These are phyloP conservation scores for Yamadazyma dendronema DNA, from an alignment of 1,139 yeast species.

Conservation along the genomic window DNA sequence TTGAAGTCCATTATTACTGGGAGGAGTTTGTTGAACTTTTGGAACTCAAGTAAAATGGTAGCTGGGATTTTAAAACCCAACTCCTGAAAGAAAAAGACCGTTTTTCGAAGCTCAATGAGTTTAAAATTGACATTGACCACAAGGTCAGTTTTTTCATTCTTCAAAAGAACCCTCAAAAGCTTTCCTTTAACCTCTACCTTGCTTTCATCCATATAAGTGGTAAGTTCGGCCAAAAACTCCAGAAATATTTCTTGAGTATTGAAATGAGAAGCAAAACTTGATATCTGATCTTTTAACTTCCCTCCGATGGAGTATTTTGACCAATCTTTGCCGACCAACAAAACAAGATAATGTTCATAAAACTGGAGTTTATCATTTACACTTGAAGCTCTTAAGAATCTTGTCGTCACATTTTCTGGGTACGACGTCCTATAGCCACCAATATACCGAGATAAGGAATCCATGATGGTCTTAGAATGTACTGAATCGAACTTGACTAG, in stretches of 20 bases:
- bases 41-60: conserved; percentile 29
- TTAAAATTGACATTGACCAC: conserved; percentile 52
- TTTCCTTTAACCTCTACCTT: conserved; percentile 13
- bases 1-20: conserved; percentile 58
- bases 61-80: conserved; percentile 62
- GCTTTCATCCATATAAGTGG: conserved; percentile 3
- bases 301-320: conserved; percentile 69
- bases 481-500: conserved; percentile 12
- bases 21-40: conserved; percentile 46
- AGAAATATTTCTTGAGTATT: conserved; percentile 42
- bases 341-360: conserved; percentile 9
- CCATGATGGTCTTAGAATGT: background rate
- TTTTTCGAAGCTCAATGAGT: conserved; percentile 46
- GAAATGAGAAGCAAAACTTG: conserved; percentile 42
- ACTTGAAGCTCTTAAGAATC: background rate
- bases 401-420: background rate
- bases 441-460: background rate
- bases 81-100: conserved; percentile 50
- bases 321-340: conserved; percentile 71
- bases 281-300: conserved; percentile 53
- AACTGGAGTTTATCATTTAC: conserved; percentile 8
- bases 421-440: too few species aligned
- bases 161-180: conserved; percentile 11
- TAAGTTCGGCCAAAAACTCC: conserved; percentile 44
- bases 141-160: conserved; percentile 17